These are phyloP conservation scores for Echinochloa phyllopogon DNA, from an alignment of 176 grass and related monocot species.

Conservation along the genomic window DNA sequence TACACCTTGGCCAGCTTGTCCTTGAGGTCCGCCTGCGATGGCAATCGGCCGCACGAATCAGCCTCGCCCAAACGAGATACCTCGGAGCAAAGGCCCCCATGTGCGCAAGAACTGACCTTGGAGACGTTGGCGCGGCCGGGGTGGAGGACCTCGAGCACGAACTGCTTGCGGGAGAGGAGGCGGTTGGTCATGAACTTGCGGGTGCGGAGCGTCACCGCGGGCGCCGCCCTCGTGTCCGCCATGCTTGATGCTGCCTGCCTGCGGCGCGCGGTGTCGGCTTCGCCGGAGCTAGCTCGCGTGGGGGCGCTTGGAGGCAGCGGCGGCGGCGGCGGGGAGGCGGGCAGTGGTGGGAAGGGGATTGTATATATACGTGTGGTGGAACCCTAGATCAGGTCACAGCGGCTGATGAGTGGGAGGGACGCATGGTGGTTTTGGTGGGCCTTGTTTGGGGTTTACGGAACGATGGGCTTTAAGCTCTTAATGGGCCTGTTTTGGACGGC, in stretches of 20 bases:
- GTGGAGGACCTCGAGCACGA: conserved; percentile 96
- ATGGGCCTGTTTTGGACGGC: neutral
- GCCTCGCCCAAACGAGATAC: no score
- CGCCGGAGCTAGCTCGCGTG: conserved; percentile 9
- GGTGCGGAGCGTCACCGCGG: conserved; percentile 81
- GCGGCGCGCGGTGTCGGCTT: conserved; percentile 3
- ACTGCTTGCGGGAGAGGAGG: conserved; percentile 91
- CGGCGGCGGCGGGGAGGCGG: conserved; percentile 22
- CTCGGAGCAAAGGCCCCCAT: neutral
- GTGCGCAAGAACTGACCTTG: conserved; percentile 57
- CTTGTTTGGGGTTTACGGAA: neutral
- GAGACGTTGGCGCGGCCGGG: conserved; percentile 94
- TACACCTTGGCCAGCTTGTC: conserved; percentile 65
- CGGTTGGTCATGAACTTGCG: conserved; percentile 99
- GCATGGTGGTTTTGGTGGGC: neutral
- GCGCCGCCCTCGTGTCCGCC: conserved; percentile 69
- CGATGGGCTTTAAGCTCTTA: neutral
- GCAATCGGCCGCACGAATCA: neutral
- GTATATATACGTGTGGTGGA: conserved; percentile 30
- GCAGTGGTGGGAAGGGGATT: no score
- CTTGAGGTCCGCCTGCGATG: conserved; percentile 76
- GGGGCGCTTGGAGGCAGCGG: conserved; percentile 1
- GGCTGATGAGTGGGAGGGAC: neutral
- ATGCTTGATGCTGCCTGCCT: conserved; percentile 46
- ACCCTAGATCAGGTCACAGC: conserved; percentile 39